Conservation (phyloP, 2,329 filamentous ascomycete species). For the Graphilbum fragrans region DNA sequence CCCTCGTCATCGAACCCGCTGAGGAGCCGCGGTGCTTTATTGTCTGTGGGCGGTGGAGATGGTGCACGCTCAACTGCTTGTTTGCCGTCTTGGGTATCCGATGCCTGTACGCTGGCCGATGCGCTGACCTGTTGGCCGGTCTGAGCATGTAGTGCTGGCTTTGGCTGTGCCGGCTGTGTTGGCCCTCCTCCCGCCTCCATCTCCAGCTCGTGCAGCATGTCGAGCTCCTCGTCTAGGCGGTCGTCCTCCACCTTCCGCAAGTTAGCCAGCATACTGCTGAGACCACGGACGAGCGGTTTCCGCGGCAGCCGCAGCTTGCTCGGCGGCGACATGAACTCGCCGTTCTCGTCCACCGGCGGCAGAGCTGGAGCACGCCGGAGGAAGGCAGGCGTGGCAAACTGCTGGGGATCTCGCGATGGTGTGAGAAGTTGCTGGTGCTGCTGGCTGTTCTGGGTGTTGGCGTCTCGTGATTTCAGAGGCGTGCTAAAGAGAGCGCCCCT, state of each 20-base stretch:
- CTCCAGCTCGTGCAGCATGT: slow-evolving; percentile 62
- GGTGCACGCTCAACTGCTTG: background rate
- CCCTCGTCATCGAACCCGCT: slow-evolving; percentile 54
- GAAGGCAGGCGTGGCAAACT: slow-evolving; percentile 61
- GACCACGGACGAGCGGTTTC: slow-evolving; percentile 52
- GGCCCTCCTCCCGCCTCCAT: slow-evolving; percentile 20
- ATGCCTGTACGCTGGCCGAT: background rate
- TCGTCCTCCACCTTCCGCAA: slow-evolving; percentile 61
- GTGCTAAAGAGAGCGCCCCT: slow-evolving; percentile 42
- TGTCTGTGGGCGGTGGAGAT: background rate
- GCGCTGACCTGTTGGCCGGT: background rate
- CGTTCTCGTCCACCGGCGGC: slow-evolving; percentile 43
- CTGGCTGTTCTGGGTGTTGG: slow-evolving; percentile 15
- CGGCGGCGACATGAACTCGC: slow-evolving; percentile 29
- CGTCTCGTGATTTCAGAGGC: slow-evolving; percentile 40
- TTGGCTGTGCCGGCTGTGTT: slow-evolving; percentile 10
- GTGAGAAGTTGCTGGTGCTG: background rate
- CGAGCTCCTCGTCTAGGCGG: slow-evolving; percentile 58
- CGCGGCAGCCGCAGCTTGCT: slow-evolving; percentile 40
- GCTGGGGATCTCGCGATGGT: slow-evolving; percentile 18
- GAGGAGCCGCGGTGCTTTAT: slow-evolving; percentile 26
- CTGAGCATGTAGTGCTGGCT: background rate
- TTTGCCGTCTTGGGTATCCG: background rate
- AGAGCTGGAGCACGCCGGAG: slow-evolving; percentile 39
- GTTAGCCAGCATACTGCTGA: slow-evolving; percentile 63